Evolutionary conservation across 1,139 yeast species (phyloP).

Genomic region (Tardiomyces blankii): DNA sequence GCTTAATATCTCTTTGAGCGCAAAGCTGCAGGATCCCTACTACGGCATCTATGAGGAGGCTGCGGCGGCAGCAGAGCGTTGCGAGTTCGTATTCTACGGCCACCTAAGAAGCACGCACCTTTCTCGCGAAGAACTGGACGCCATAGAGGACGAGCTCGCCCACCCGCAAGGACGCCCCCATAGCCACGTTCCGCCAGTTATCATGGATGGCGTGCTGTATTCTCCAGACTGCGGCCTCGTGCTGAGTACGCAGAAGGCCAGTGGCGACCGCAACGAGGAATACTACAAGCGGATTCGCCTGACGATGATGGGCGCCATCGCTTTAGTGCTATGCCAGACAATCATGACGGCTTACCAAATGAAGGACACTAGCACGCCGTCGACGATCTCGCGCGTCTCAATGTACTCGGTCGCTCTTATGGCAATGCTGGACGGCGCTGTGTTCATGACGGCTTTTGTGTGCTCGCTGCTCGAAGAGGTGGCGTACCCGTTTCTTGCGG

Average conservation of each 20-base stretch:
- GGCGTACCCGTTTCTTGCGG: slow-evolving; percentile 56
- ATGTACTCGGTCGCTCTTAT: slow-evolving; percentile 48
- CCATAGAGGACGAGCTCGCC: slow-evolving; percentile 59
- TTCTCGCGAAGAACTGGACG: slow-evolving; percentile 39
- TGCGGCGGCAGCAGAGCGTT: slow-evolving; percentile 28
- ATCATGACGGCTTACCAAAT: slow-evolving; percentile 51
- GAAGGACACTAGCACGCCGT: slow-evolving; percentile 65
- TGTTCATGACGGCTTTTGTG: slow-evolving; percentile 51
- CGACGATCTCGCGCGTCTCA: slow-evolving; percentile 60
- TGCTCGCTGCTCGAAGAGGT: slow-evolving; percentile 45
- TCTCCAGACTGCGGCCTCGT: slow-evolving; percentile 84
- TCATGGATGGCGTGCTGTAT: slow-evolving; percentile 49
- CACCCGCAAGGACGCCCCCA: slow-evolving; percentile 73
- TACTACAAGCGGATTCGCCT: slow-evolving; percentile 11
- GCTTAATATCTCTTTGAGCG: slow-evolving; percentile 29
- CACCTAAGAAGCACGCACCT: slow-evolving; percentile 55
- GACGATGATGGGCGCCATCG: slow-evolving; percentile 29
- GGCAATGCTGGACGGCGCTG: slow-evolving; percentile 55
- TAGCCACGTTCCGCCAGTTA: slow-evolving; percentile 43
- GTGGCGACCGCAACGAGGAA: slow-evolving; percentile 34
- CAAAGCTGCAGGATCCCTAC: slow-evolving; percentile 16
- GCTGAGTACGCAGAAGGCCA: slow-evolving; percentile 31
- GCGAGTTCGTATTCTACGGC: slow-evolving; percentile 63
- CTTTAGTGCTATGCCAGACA: slow-evolving; percentile 38
- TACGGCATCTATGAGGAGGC: slow-evolving; percentile 13